Conservation (phyloP, 2,329 filamentous ascomycete species). For the Calonectria ilicicola region DNA sequence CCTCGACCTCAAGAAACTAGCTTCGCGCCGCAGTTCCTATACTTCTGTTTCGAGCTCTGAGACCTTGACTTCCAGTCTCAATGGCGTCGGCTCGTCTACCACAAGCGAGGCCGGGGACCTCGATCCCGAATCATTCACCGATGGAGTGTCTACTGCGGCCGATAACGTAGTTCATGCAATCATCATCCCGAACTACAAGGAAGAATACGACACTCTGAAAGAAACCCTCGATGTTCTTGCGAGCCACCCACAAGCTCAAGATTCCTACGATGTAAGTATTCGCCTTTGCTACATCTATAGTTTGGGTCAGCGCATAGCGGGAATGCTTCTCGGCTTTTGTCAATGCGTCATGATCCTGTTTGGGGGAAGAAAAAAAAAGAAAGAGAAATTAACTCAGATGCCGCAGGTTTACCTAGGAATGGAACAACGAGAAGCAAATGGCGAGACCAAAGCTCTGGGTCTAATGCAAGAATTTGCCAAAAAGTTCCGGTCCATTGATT, state of each 20-base stretch:
- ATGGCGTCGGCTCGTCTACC: slow-evolving; percentile 60
- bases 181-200: slow-evolving; percentile 80
- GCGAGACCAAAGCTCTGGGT: slow-evolving; percentile 70
- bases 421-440: slow-evolving; percentile 75
- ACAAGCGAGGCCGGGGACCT: slow-evolving; percentile 65
- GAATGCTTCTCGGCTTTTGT: not conserved
- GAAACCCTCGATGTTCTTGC: slow-evolving; percentile 78
- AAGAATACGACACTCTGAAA: slow-evolving; percentile 75
- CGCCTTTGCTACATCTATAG: not conserved
- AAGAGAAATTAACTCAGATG: slow-evolving; percentile 13
- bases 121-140: slow-evolving; percentile 60
- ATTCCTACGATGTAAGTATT: slow-evolving; percentile 75
- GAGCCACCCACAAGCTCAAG: slow-evolving; percentile 72
- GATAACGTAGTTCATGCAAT: slow-evolving; percentile 71
- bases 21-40: slow-evolving; percentile 63
- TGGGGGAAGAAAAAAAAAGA: not conserved
- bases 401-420: slow-evolving; percentile 77
- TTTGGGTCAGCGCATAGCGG: not conserved
- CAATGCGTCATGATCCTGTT: not conserved
- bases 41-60: slow-evolving; percentile 68
- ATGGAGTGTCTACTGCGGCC: slow-evolving; percentile 56
- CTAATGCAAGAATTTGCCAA: slow-evolving; percentile 73
- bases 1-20: slow-evolving; percentile 58
- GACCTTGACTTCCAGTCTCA: slow-evolving; percentile 59
- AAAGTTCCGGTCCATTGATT: slow-evolving; percentile 75